Evolutionary conservation across 164 flowering plant genomes (phyloP).

Genomic region (Saururus chinensis): DNA sequence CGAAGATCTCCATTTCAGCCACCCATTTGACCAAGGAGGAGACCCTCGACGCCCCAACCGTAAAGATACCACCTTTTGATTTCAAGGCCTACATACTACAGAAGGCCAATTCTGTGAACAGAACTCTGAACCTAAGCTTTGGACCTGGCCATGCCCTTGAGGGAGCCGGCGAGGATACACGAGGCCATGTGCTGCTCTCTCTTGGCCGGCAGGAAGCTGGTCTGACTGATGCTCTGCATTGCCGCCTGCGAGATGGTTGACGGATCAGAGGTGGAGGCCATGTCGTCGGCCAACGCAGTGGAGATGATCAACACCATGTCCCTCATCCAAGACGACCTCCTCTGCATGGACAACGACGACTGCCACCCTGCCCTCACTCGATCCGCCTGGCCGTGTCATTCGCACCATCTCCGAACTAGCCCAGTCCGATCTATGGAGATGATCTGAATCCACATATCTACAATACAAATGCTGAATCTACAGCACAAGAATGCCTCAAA

Average conservation of each 20-base stretch:
- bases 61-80: constrained; percentile 22
- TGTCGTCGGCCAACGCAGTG: constrained; percentile 65
- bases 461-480: too few relatives aligned
- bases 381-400: constrained; percentile 21
- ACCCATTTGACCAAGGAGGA: constrained; percentile 21
- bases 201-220: constrained; percentile 68
- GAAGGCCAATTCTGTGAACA: constrained; percentile 35
- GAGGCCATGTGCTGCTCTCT: constrained; percentile 68
- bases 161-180: constrained; percentile 45
- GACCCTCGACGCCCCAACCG: background rate
- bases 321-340: constrained; percentile 64
- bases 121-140: too few relatives aligned
- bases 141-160: constrained; percentile 32
- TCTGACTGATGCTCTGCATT: constrained; percentile 50
- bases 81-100: constrained; percentile 39
- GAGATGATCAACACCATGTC: constrained; percentile 86
- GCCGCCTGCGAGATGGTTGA: constrained; percentile 76
- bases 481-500: too few relatives aligned
- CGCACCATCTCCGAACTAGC: constrained; percentile 46
- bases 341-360: constrained; percentile 68
- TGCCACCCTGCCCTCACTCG: constrained; percentile 11
- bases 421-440: too few relatives aligned
- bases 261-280: constrained; percentile 33
- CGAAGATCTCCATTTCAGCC: constrained; percentile 17
- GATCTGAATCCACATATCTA: too few relatives aligned